Evolutionary conservation across 306 rosid species (phyloP).

Genomic region (Arachis hypogaea): DNA sequence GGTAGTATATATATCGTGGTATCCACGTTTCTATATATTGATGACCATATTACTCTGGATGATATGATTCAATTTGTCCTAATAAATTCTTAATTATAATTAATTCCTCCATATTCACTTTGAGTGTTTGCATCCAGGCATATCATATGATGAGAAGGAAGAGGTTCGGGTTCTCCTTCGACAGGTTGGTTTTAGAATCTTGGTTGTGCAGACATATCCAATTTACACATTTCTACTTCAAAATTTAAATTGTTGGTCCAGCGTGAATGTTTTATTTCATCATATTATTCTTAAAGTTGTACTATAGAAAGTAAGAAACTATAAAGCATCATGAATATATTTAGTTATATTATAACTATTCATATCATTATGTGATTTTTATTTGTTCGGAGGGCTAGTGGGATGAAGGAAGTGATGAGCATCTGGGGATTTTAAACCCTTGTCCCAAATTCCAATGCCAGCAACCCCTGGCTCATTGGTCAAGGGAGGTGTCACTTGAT

Average conservation of each 20-base stretch:
- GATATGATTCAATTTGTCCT: constrained; percentile 31
- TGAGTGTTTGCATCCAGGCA: constrained; percentile 63
- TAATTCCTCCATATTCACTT: constrained; percentile 41
- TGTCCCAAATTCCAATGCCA: neutral
- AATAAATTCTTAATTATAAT: constrained; percentile 34
- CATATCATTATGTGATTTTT: constrained; percentile 1
- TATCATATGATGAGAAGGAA: constrained; percentile 93
- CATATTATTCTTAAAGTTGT: constrained; percentile 25
- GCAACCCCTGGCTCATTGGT: neutral
- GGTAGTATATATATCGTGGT: constrained; percentile 70
- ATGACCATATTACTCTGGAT: constrained; percentile 29
- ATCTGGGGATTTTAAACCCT: neutral
- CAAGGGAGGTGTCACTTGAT: neutral
- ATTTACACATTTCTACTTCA: neutral
- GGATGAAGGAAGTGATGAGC: neutral
- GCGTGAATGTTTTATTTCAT: constrained; percentile 31
- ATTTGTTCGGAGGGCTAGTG: neutral
- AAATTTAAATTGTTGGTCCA: constrained; percentile 6
- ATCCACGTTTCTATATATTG: constrained; percentile 39
- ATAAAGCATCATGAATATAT: neutral
- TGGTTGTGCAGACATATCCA: constrained; percentile 16
- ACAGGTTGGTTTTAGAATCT: constrained; percentile 67
- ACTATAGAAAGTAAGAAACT: constrained; percentile 9
- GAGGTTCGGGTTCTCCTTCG: constrained; percentile 94
- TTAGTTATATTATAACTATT: constrained; percentile 20